These are phyloP conservation scores for Xerocomellus amylosporus DNA, from an alignment of 768 basidiomycete genomes.

Conservation along the genomic window DNA sequence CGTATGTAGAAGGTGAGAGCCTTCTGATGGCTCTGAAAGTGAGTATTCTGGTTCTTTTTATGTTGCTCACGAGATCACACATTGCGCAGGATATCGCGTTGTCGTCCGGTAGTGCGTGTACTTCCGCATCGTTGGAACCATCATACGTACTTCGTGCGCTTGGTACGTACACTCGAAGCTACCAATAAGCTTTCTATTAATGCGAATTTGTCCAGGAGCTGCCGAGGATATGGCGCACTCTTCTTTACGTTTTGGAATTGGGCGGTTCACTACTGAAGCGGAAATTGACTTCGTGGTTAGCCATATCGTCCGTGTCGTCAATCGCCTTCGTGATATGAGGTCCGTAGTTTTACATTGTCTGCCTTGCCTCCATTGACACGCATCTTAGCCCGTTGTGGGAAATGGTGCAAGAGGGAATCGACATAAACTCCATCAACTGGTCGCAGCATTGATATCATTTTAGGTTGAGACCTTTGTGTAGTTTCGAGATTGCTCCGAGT, in stretches of 20 bases:
- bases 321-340: conserved; percentile 92
- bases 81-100: conserved; percentile 81
- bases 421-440: conserved; percentile 94
- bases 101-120: conserved; percentile 97
- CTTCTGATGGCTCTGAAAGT: conserved; percentile 97
- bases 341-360: conserved; percentile 28
- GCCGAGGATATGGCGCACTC: conserved; percentile 99
- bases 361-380: conserved; percentile 7
- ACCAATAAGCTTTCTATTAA: neutral
- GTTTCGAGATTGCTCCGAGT: conserved; percentile 11
- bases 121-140: conserved; percentile 96
- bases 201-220: conserved; percentile 51
- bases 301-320: conserved; percentile 85
- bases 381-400: conserved; percentile 87
- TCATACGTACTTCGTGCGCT: conserved; percentile 97
- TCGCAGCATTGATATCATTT: conserved; percentile 50
- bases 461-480: neutral
- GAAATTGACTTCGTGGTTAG: conserved; percentile 93
- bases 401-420: conserved; percentile 99
- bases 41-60: conserved; percentile 12
- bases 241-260: conserved; percentile 94
- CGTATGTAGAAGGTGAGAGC: conserved; percentile 97
- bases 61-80: conserved; percentile 1
- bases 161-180: conserved; percentile 44
- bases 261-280: conserved; percentile 95